Evolutionary conservation across 129 eudicot genomes (phyloP).

Genomic region (Artemisia tridentata): DNA sequence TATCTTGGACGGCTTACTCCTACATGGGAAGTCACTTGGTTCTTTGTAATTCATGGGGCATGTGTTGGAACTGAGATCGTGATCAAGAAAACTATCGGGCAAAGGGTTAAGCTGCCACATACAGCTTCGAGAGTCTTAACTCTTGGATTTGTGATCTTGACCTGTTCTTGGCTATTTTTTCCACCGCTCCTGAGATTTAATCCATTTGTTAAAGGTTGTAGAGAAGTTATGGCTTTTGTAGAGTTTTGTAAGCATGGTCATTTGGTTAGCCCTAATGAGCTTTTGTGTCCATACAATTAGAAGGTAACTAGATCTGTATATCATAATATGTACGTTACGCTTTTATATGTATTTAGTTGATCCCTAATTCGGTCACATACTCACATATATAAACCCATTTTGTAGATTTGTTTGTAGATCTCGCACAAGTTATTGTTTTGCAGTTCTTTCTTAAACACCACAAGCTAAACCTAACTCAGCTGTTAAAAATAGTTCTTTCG

Average conservation of each 20-base stretch:
- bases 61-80: conserved; percentile 43
- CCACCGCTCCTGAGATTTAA: conserved; percentile 40
- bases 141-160: conserved; percentile 26
- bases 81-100: conserved; percentile 30
- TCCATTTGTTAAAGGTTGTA: conserved; percentile 28
- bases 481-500: no score
- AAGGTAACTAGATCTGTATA: not conserved
- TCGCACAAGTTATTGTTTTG: no score
- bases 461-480: no score
- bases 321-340: no score
- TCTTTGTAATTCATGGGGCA: conserved; percentile 53
- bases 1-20: conserved; percentile 38
- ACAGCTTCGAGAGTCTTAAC: conserved; percentile 30
- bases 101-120: conserved; percentile 21
- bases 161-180: conserved; percentile 49
- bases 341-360: no score
- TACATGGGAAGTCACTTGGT: conserved; percentile 38
- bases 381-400: no score
- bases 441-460: no score
- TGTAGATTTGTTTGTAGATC: no score
- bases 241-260: conserved; percentile 34
- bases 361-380: no score
- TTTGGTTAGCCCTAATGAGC: conserved; percentile 27
- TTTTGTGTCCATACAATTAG: conserved; percentile 21
- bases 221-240: conserved; percentile 37